Evolutionary conservation across 176 grass and related monocot species (phyloP).

Genomic region (Calamus simplicifolius): DNA sequence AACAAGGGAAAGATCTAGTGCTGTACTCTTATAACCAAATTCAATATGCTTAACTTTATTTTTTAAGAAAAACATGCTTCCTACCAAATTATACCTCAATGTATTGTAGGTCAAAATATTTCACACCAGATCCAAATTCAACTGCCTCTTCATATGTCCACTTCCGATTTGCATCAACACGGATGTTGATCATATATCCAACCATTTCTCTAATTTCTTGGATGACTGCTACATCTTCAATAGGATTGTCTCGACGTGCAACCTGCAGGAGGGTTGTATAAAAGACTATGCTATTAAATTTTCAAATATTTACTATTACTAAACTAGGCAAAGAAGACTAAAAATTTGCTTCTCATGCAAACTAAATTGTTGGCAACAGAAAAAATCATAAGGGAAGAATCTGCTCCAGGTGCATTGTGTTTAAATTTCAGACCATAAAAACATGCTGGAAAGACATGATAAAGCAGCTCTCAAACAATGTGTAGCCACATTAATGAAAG

Average conservation of each 20-base stretch:
- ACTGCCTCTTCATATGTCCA: slow-evolving; percentile 81
- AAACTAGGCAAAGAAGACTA: no score
- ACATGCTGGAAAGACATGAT: no score
- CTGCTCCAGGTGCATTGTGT: no score
- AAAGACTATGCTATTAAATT: slow-evolving; percentile 13
- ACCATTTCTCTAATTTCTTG: slow-evolving; percentile 62
- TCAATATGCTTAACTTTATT: no score
- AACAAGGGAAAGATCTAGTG: no score
- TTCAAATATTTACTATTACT: neutral
- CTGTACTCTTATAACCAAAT: no score
- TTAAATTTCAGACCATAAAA: no score
- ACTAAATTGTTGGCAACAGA: no score
- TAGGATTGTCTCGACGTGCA: slow-evolving; percentile 51
- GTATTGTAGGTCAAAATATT: slow-evolving; percentile 59
- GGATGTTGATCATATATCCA: slow-evolving; percentile 75
- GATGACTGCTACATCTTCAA: slow-evolving; percentile 84
- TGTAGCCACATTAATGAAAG: no score
- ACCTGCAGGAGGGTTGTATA: slow-evolving; percentile 37
- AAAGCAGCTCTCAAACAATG: no score
- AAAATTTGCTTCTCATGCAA: no score
- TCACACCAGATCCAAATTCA: slow-evolving; percentile 67
- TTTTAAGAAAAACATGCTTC: neutral
- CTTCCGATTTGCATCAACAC: slow-evolving; percentile 84
- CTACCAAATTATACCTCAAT: slow-evolving; percentile 61
- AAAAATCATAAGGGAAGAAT: no score